Conservation (phyloP, 1,284 basidiomycete genomes). For the Boletus nobilissimus region DNA sequence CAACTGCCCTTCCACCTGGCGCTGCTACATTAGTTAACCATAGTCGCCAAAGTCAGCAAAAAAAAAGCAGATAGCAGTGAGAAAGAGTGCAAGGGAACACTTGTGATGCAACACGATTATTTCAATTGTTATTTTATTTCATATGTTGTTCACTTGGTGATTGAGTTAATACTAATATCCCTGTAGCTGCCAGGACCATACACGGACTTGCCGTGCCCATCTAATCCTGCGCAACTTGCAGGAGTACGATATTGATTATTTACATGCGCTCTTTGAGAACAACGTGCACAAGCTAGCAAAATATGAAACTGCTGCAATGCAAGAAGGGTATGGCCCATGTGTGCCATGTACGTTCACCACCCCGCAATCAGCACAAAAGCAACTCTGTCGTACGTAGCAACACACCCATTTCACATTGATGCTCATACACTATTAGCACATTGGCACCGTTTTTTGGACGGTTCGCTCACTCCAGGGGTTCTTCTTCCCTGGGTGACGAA, state of each 20-base stretch:
- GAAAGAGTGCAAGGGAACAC: slow-evolving; percentile 7
- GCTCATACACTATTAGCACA: slow-evolving; percentile 22
- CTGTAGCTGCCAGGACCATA: neutral
- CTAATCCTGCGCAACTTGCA: slow-evolving; percentile 6
- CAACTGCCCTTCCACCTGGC: neutral
- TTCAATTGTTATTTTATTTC: slow-evolving; percentile 8
- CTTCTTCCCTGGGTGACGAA: slow-evolving; percentile 9
- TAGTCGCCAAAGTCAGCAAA: neutral
- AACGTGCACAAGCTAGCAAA: neutral
- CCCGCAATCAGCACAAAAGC: slow-evolving; percentile 29
- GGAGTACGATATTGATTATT: slow-evolving; percentile 26
- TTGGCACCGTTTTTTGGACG: slow-evolving; percentile 33
- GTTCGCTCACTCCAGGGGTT: slow-evolving; percentile 22
- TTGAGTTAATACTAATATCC: neutral
- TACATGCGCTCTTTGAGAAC: slow-evolving; percentile 34
- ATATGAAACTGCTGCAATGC: slow-evolving; percentile 11
- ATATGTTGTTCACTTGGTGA: neutral
- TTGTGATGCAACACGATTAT: neutral
- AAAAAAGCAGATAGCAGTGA: neutral
- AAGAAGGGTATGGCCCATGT: slow-evolving; percentile 38
- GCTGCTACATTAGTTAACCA: neutral
- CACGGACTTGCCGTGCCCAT: neutral
- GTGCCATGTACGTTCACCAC: slow-evolving; percentile 32
- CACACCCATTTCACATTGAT: fast-evolving
- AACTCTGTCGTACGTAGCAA: slow-evolving; percentile 5